Evolutionary conservation across 2,329 filamentous ascomycete species (phyloP).

Genomic region (Colletotrichum sp.): DNA sequence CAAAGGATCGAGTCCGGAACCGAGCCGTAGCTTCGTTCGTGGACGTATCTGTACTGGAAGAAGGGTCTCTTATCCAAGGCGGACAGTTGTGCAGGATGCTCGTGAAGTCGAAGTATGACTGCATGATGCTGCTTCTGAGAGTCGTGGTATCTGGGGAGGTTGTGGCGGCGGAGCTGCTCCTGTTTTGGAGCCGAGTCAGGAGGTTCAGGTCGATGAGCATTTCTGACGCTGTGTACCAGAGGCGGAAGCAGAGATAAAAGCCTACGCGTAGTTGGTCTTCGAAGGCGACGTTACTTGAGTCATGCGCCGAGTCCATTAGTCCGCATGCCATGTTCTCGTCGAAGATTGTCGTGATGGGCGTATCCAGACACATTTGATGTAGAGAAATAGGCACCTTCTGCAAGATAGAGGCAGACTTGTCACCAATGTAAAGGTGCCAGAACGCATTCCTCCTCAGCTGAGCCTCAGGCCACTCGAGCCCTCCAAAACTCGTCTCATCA

Average conservation of each 20-base stretch:
- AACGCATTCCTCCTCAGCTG: constrained; percentile 40
- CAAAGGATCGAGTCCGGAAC: constrained; percentile 19
- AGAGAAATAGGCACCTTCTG: constrained; percentile 48
- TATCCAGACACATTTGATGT: constrained; percentile 46
- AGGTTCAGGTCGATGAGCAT: constrained; percentile 9
- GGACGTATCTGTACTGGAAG: neutral
- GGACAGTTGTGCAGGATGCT: constrained; percentile 18
- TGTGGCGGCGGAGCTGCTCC: too few species aligned
- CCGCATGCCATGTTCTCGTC: neutral
- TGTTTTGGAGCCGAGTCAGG: neutral
- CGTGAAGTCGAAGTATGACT: constrained; percentile 27
- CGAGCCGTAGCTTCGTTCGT: rapidly evolving
- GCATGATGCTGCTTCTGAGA: constrained; percentile 23
- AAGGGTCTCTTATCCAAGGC: neutral
- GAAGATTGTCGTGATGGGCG: constrained; percentile 37
- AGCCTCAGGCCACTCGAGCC: constrained; percentile 37
- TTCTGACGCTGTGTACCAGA: constrained; percentile 2
- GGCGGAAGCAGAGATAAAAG: neutral
- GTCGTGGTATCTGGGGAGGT: neutral
- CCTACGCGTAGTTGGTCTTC: neutral
- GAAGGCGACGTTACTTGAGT: neutral
- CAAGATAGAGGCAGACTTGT: constrained; percentile 43
- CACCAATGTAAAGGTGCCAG: constrained; percentile 45
- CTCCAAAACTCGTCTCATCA: constrained; percentile 41
- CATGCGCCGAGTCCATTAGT: neutral